A percentile compares a stretch with the other conserved stretches of the same genome.
These are phyloP conservation scores for Ochromonadaceae sp. DNA, from an alignment of 352 stramenopile genomes.

Conservation along the genomic window DNA sequence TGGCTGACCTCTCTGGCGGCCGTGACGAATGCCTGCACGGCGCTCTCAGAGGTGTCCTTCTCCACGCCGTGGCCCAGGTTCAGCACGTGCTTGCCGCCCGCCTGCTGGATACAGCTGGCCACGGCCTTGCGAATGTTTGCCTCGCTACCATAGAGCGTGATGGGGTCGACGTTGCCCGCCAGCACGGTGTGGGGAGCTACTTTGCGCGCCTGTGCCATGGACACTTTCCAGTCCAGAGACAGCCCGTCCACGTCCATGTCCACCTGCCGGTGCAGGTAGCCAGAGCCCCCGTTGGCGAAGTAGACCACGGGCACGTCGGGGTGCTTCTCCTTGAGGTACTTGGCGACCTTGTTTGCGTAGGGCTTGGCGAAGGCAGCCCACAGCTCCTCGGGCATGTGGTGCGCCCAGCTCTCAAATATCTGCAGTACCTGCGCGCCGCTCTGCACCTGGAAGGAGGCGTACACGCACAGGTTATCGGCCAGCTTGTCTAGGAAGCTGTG, in stretches of 20 bases:
- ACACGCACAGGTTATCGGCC: slow-evolving; percentile 42
- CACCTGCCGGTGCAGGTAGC: slow-evolving; percentile 50
- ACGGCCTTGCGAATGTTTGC: slow-evolving; percentile 48
- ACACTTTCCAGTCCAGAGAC: slow-evolving; percentile 51
- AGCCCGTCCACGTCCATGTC: slow-evolving; percentile 45
- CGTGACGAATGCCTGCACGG: slow-evolving; percentile 52
- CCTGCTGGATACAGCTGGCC: slow-evolving; percentile 49
- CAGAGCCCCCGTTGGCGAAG: slow-evolving; percentile 62
- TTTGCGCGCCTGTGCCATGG: slow-evolving; percentile 45
- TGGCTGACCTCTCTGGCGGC: too few species aligned
- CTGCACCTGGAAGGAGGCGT: slow-evolving; percentile 47
- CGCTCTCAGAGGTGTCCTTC: slow-evolving; percentile 54
- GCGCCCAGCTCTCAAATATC: slow-evolving; percentile 65
- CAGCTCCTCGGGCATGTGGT: slow-evolving; percentile 44
- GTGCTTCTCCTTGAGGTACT: slow-evolving; percentile 48
- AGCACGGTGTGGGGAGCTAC: slow-evolving; percentile 45
- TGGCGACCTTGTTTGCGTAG: slow-evolving; percentile 46
- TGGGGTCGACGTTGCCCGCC: slow-evolving; percentile 57
- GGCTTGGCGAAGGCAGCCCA: slow-evolving; percentile 56
- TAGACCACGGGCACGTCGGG: slow-evolving; percentile 60
- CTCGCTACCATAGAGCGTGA: slow-evolving; percentile 49
- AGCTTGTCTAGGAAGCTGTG: slow-evolving; percentile 48
- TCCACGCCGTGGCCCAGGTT: slow-evolving; percentile 66
- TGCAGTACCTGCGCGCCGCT: slow-evolving; percentile 62
- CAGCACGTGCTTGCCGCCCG: slow-evolving; percentile 50